A percentile compares a stretch with the other conserved stretches of the same genome.
These are phyloP conservation scores for Polychaeton citri DNA, from an alignment of 2,329 filamentous ascomycete genomes.

Conservation along the genomic window DNA sequence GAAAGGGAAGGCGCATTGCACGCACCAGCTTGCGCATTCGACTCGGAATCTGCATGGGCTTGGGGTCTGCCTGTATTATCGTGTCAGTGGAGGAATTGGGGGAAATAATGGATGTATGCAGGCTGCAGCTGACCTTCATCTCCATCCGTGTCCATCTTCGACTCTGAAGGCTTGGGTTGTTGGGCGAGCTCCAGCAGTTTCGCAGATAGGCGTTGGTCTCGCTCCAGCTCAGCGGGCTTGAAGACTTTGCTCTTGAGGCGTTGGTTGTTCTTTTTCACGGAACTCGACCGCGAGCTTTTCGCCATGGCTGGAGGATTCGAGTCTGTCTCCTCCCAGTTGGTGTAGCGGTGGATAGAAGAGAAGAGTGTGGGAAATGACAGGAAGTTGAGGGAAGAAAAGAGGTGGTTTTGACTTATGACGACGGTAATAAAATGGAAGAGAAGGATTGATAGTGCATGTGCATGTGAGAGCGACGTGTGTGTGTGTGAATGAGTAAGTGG, in stretches of 20 bases:
- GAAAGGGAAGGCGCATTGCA: constrained; percentile 4
- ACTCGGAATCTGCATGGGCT: too few relatives aligned
- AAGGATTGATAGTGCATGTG: background rate
- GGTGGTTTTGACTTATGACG: too few relatives aligned
- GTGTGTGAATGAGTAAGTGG: too few relatives aligned
- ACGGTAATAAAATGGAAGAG: too few relatives aligned
- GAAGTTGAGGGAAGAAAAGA: background rate
- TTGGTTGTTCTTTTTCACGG: constrained; percentile 70
- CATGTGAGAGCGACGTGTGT: background rate
- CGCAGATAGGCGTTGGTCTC: constrained; percentile 70
- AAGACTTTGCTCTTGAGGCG: constrained; percentile 72
- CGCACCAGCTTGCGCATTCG: constrained; percentile 2
- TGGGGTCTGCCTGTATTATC: too few relatives aligned
- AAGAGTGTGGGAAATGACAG: background rate
- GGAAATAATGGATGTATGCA: background rate
- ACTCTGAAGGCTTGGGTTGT: constrained; percentile 51
- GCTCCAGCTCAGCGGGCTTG: constrained; percentile 64
- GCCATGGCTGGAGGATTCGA: too few relatives aligned
- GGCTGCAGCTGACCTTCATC: constrained; percentile 22
- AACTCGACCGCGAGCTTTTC: constrained; percentile 69
- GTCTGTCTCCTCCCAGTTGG: too few relatives aligned
- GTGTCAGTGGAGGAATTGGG: too few relatives aligned
- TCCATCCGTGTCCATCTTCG: constrained; percentile 32
- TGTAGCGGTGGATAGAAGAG: background rate
- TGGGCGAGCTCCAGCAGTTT: constrained; percentile 72